Base-by-base conservation (phyloP, 169 alveolate species). In the Cryptosporidium muris region DNA sequence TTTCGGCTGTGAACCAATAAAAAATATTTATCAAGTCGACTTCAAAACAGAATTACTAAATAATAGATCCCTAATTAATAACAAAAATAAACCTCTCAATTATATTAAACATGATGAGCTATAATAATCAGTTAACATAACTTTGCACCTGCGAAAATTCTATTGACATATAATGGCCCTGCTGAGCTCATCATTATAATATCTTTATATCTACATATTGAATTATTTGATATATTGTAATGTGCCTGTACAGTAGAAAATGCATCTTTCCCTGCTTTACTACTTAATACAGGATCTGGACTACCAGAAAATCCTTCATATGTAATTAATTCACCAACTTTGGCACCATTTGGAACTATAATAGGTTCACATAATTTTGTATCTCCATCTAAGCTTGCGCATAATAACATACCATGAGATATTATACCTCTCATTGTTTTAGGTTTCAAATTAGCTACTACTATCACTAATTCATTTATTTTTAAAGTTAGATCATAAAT, bases 341-440 rank as follows among this genome's bases (percentile, higher is more conserved):
- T 25, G 42, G 80, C 82, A 14, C 65, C 64, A 40, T 63, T 81
- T 54, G 74, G 82, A 38, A 62, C 80, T 11, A 81, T 54, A 52
- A 88, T 82, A 2, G 94, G 63, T 49, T 89, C 93, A 42, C 65
- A 63, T 1, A 90, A 81, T 37, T 90, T 85, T 4, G 88, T 66
- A 2, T 38, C 8, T 16, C 43, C 16, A 51, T 56, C 66, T 37
- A 37, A 52, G 40, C 63, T 49, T 1, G 82, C 92, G 62, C 92
- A 90, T 45, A 90, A 80, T 37, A 93, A 91, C 96, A 93, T 93
- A 34, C 96, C 96, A 65, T 92, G 88, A 14, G 95, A 92, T 51
- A 82, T 88, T 56, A 85, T 89, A 12, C 96, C 96, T 65, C 96
- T 89, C 80, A 93, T 81, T 42, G 88, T 82, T 65, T 91, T 93